Percentiles rank a stretch among this genome's conserved stretches.
These are phyloP conservation scores for Rhodotorula sp. DNA, from an alignment of 1,284 basidiomycete species.

Conservation along the genomic window DNA sequence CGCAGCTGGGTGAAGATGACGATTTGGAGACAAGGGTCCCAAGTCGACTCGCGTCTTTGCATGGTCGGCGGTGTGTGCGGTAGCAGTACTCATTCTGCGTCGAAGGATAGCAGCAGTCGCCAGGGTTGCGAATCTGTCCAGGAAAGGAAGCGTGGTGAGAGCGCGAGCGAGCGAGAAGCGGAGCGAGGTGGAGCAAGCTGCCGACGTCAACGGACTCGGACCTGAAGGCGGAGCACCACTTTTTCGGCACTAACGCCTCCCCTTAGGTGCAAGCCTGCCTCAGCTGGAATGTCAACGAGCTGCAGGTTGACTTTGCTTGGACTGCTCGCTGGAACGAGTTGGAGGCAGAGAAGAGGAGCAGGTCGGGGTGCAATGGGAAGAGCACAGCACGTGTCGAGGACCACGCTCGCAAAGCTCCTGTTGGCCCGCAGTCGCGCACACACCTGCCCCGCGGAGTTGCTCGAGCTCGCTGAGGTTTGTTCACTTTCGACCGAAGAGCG, in stretches of 20 bases:
- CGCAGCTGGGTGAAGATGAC: background rate
- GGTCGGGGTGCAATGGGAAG: too few species aligned
- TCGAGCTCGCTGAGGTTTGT: background rate
- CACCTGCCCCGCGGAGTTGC: too few species aligned
- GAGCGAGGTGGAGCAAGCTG: background rate
- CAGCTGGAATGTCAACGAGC: background rate
- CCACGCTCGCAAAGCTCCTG: too few species aligned
- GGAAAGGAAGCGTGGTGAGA: background rate
- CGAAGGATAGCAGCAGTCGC: background rate
- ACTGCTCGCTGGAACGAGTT: too few species aligned
- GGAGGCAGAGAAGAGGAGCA: too few species aligned
- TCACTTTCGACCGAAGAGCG: background rate
- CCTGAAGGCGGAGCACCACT: background rate
- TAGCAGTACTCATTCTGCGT: background rate
- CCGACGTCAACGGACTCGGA: background rate
- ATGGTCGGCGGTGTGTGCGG: conserved; percentile 23
- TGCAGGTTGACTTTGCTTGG: background rate
- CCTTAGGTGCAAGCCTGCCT: background rate
- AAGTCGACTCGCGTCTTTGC: background rate
- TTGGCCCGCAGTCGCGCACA: too few species aligned
- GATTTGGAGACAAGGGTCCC: background rate
- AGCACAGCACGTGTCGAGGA: too few species aligned
- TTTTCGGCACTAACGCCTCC: background rate
- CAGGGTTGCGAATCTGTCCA: background rate
- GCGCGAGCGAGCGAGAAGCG: background rate